phyloP scores from a whole-genome alignment of 2,329 filamentous ascomycete genomes.

The Aspergillus viridinutans region DNA sequence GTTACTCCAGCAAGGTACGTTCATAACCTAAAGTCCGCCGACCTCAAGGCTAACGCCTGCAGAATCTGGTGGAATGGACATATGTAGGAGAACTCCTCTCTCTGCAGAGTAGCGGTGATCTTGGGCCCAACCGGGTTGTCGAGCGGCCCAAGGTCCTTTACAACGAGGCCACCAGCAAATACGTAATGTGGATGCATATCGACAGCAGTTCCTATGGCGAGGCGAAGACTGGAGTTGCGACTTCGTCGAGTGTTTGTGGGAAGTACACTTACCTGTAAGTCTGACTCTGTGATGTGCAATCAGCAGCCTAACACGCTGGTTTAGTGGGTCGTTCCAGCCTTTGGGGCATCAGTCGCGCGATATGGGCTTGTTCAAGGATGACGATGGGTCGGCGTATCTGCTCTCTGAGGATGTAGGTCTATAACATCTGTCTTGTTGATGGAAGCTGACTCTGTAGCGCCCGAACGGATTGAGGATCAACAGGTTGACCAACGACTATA shows the following conservation, averaged over 20 bases:
- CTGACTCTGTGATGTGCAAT: background rate
- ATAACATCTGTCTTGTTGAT: fast-evolving
- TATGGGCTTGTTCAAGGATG: constrained; percentile 59
- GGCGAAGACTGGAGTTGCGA: constrained; percentile 62
- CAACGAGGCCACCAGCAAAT: constrained; percentile 60
- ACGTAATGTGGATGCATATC: constrained; percentile 68
- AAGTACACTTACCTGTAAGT: constrained; percentile 47
- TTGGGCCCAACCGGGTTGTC: constrained; percentile 59
- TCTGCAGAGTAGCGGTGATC: constrained; percentile 49
- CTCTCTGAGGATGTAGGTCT: constrained; percentile 57
- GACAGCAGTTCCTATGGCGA: constrained; percentile 59
- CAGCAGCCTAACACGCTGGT: no score
- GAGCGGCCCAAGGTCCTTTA: constrained; percentile 67
- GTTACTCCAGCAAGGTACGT: constrained; percentile 54
- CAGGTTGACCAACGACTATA: constrained; percentile 49
- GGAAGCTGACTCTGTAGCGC: constrained; percentile 4
- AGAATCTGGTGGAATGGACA: constrained; percentile 60
- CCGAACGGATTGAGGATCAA: constrained; percentile 13
- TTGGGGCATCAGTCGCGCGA: constrained; percentile 53
- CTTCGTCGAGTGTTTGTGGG: constrained; percentile 56
- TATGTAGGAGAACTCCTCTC: constrained; percentile 58
- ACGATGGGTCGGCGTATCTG: constrained; percentile 58
- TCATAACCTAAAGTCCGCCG: no score
- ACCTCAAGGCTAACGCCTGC: background rate
- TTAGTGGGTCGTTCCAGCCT: constrained; percentile 36